Evolutionary conservation across 345 rosid genomes (phyloP).

Genomic region (Zanthoxylum bungeanum): DNA sequence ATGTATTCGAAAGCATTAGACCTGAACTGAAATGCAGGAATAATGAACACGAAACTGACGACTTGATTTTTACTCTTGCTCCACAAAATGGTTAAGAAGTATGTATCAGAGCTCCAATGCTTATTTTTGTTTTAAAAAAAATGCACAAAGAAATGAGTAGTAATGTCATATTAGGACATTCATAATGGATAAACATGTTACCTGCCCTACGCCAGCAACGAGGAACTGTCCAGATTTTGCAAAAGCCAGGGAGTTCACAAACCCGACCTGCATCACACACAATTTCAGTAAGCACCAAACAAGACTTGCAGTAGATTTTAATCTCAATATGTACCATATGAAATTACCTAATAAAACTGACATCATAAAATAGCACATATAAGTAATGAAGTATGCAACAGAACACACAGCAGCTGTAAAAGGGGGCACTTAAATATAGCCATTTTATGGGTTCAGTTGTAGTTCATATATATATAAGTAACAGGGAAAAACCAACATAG

Average conservation of each 20-base stretch:
- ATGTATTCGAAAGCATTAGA: slow-evolving; percentile 4
- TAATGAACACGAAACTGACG: neutral
- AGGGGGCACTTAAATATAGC: neutral
- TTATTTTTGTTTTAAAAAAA: neutral
- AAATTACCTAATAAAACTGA: neutral
- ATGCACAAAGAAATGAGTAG: neutral
- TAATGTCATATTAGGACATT: too few species aligned
- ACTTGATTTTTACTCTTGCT: neutral
- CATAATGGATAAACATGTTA: slow-evolving; percentile 11
- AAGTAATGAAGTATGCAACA: neutral
- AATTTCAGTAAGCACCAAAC: neutral
- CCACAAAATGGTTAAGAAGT: neutral
- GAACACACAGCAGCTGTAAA: neutral
- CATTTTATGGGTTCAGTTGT: neutral
- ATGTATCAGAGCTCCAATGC: neutral
- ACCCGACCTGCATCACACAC: slow-evolving; percentile 68
- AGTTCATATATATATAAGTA: neutral
- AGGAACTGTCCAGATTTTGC: slow-evolving; percentile 88
- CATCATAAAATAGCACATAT: neutral
- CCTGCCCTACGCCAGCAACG: slow-evolving; percentile 91
- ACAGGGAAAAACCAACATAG: neutral
- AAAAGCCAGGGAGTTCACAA: slow-evolving; percentile 87
- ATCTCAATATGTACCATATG: neutral
- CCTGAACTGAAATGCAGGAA: neutral
- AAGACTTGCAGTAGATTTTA: neutral